These are phyloP conservation scores for Fusarium kyushuense DNA, from an alignment of 2,329 filamentous ascomycete genomes.

Conservation along the genomic window DNA sequence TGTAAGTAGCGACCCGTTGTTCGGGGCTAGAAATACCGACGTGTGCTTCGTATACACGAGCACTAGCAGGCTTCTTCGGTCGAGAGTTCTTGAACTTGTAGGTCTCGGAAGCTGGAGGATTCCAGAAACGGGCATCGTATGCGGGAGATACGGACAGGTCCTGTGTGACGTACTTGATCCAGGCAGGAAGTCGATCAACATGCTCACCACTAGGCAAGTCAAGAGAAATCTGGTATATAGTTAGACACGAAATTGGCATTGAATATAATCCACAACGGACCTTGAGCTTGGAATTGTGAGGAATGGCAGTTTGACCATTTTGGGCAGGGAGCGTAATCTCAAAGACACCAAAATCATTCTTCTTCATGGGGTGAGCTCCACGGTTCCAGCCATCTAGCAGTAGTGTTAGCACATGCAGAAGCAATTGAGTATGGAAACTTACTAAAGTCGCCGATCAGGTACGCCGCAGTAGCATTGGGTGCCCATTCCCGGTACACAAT, in stretches of 20 bases:
- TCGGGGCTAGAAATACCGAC: constrained; percentile 97
- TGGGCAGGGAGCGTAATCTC: constrained; percentile 81
- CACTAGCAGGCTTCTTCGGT: constrained; percentile 85
- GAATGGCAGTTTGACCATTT: constrained; percentile 81
- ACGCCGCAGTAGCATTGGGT: constrained; percentile 86
- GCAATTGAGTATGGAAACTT: constrained; percentile 50
- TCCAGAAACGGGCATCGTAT: constrained; percentile 98
- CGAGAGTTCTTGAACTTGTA: constrained; percentile 88
- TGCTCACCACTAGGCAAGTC: constrained; percentile 81
- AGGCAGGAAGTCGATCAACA: constrained; percentile 90
- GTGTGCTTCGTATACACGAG: constrained; percentile 98
- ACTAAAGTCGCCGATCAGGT: constrained; percentile 96
- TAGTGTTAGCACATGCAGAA: constrained; percentile 45
- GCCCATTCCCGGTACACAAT: constrained; percentile 97
- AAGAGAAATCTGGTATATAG: constrained; percentile 76
- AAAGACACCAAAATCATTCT: constrained; percentile 86
- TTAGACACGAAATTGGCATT: constrained; percentile 14
- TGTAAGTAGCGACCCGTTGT: constrained; percentile 89
- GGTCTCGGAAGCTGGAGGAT: constrained; percentile 79
- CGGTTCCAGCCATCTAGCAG: constrained; percentile 84
- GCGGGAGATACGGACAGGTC: constrained; percentile 89
- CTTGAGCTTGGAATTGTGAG: constrained; percentile 97
- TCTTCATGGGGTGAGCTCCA: constrained; percentile 86
- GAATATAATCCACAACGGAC: constrained; percentile 58
- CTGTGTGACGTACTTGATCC: constrained; percentile 98